These are phyloP conservation scores for Barnettozyma sucrosica DNA, from an alignment of 805 yeast genomes.

Conservation along the genomic window DNA sequence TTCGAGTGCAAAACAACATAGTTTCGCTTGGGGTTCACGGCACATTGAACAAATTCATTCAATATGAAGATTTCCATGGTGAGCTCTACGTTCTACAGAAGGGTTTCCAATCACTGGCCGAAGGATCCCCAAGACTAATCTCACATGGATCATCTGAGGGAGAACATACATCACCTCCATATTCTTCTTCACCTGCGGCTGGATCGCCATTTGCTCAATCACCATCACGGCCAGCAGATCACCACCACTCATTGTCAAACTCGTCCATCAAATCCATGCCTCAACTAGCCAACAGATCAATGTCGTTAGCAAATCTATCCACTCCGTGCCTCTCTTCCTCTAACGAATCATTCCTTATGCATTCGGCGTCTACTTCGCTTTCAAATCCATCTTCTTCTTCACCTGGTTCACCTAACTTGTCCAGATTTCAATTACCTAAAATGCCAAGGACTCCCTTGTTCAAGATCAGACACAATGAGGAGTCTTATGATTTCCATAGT, in stretches of 20 bases:
- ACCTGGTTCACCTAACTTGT: slow-evolving; percentile 25
- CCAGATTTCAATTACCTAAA: slow-evolving; percentile 51
- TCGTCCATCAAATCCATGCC: not conserved
- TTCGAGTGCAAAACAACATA: slow-evolving; percentile 15
- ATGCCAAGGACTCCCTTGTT: slow-evolving; percentile 37
- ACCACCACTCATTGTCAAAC: slow-evolving; percentile 1
- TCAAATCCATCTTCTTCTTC: slow-evolving; percentile 19
- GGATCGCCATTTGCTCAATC: not conserved
- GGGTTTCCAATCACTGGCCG: slow-evolving; percentile 35
- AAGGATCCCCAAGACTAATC: slow-evolving; percentile 23
- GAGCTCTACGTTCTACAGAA: slow-evolving; percentile 38
- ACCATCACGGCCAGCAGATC: not conserved
- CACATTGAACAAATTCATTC: slow-evolving; percentile 42
- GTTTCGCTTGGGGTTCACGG: slow-evolving; percentile 38
- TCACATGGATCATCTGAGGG: slow-evolving; percentile 9
- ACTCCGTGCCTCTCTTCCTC: slow-evolving; percentile 8
- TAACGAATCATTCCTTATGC: slow-evolving; percentile 4
- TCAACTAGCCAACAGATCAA: slow-evolving; percentile 16
- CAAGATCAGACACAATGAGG: slow-evolving; percentile 50
- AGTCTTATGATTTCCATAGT: slow-evolving; percentile 26
- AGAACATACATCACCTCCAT: not conserved
- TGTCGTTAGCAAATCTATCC: slow-evolving; percentile 17
- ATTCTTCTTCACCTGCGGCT: not conserved
- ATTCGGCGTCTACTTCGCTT: slow-evolving; percentile 3
- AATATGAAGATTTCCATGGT: slow-evolving; percentile 33